These are phyloP conservation scores for Sporothrix pseudoabietina DNA, from an alignment of 2,329 filamentous ascomycete species.

Conservation along the genomic window DNA sequence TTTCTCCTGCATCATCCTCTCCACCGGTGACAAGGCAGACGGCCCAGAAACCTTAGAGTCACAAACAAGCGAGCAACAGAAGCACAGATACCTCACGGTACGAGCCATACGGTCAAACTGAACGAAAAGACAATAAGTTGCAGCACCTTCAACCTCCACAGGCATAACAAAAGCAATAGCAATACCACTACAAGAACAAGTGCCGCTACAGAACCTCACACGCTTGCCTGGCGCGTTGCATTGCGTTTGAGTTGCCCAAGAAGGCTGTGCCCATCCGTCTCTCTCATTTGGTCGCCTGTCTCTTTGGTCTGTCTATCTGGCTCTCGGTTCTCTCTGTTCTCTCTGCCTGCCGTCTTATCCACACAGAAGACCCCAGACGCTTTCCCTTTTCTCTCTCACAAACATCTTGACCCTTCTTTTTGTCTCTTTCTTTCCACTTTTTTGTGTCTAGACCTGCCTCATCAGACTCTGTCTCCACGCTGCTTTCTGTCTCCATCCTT, in stretches of 20 bases:
- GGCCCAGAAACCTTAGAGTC: neutral
- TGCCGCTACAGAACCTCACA: neutral
- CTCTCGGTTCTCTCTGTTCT: neutral
- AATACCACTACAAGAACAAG: neutral
- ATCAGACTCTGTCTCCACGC: neutral
- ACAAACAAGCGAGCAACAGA: neutral
- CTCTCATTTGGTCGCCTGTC: neutral
- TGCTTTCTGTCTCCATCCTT: neutral
- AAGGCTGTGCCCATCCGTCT: conserved; percentile 15
- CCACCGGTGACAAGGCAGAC: neutral
- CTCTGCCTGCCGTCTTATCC: neutral
- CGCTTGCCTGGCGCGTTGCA: conserved; percentile 4
- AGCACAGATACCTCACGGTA: neutral
- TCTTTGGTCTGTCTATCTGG: neutral
- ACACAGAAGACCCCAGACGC: neutral
- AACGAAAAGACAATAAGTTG: neutral
- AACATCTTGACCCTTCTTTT: neutral
- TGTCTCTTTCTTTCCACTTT: neutral
- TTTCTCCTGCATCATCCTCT: neutral
- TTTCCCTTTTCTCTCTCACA: neutral
- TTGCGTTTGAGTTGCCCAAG: conserved; percentile 5
- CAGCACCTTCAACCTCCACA: neutral
- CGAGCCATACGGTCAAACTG: neutral
- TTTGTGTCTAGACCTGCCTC: neutral
- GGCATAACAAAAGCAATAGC: neutral